These are phyloP conservation scores for Quillaja saponaria DNA, from an alignment of 306 rosid genomes.

Conservation along the genomic window DNA sequence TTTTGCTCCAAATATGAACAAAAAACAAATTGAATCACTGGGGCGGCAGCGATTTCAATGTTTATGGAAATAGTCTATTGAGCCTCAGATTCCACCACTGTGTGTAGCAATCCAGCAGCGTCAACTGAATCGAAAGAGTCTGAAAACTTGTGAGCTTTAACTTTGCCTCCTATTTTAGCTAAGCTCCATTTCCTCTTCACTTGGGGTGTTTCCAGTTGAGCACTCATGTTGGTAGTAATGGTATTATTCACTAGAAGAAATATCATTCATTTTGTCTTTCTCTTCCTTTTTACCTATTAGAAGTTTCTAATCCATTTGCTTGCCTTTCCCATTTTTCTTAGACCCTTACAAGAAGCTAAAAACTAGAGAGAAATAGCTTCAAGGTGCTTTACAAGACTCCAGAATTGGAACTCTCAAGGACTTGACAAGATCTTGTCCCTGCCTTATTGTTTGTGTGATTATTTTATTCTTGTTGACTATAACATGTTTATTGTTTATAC, in stretches of 20 bases:
- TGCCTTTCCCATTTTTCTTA: slow-evolving; percentile 66
- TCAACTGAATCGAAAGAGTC: slow-evolving; percentile 54
- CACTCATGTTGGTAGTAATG: slow-evolving; percentile 12
- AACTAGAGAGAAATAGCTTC: background rate
- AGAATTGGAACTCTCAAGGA: background rate
- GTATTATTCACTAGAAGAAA: slow-evolving; percentile 23
- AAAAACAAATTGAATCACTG: slow-evolving; percentile 69
- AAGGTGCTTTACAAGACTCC: background rate
- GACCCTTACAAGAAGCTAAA: background rate
- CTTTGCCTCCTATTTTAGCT: slow-evolving; percentile 46
- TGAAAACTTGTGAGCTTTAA: slow-evolving; percentile 42
- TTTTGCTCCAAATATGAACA: slow-evolving; percentile 69
- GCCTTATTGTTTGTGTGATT: slow-evolving; percentile 15
- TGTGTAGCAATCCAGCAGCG: slow-evolving; percentile 35
- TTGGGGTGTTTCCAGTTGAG: slow-evolving; percentile 38
- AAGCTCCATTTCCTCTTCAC: slow-evolving; percentile 78
- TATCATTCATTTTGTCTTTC: slow-evolving; percentile 40
- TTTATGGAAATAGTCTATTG: slow-evolving; percentile 23
- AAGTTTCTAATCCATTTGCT: slow-evolving; percentile 73
- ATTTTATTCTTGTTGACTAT: slow-evolving; percentile 24
- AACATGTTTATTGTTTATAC: background rate
- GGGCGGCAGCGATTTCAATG: slow-evolving; percentile 55
- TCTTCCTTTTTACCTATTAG: slow-evolving; percentile 64
- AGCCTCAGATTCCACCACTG: slow-evolving; percentile 28
- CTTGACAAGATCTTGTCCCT: background rate